Percentiles rank a stretch among this genome's conserved stretches.
These are phyloP conservation scores for Letharia columbiana DNA, from an alignment of 495 filamentous ascomycete genomes.

Conservation along the genomic window DNA sequence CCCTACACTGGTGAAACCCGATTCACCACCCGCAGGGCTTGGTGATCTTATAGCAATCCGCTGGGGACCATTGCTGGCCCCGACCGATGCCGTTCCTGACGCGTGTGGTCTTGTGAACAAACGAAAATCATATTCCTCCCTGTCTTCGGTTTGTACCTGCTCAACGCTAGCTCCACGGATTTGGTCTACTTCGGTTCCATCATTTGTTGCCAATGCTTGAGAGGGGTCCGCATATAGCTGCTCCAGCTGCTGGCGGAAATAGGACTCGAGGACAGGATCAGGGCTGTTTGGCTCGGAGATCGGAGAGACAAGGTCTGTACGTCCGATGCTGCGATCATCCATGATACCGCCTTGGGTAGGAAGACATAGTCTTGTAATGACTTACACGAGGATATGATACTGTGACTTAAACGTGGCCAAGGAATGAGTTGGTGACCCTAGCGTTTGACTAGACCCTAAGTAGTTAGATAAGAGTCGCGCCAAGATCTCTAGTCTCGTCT, in stretches of 20 bases:
- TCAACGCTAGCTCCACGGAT: background rate
- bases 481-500: background rate
- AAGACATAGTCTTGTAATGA: background rate
- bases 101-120: constrained; percentile 9
- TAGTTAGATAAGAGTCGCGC: too few relatives aligned
- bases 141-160: background rate
- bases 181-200: background rate
- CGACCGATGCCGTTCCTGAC: background rate
- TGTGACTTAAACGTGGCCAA: too few relatives aligned
- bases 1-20: constrained; percentile 2
- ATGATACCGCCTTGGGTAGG: background rate
- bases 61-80: background rate
- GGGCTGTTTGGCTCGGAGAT: constrained; percentile 1
- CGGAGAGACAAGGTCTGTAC: constrained; percentile 3
- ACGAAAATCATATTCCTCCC: constrained; percentile 13
- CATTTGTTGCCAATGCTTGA: background rate
- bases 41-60: constrained; percentile 18
- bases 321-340: constrained; percentile 3
- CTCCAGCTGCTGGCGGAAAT: constrained; percentile 7
- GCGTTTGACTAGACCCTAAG: too few relatives aligned
- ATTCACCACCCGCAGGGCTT: constrained; percentile 6
- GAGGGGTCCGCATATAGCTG: constrained; percentile 1
- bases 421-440: too few relatives aligned
- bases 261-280: constrained; percentile 10
- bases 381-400: too few relatives aligned